Percentiles rank a stretch among this genome's conserved stretches.
phyloP scores from a whole-genome alignment of 2,329 filamentous ascomycete species.

The Aspergillus felis region DNA sequence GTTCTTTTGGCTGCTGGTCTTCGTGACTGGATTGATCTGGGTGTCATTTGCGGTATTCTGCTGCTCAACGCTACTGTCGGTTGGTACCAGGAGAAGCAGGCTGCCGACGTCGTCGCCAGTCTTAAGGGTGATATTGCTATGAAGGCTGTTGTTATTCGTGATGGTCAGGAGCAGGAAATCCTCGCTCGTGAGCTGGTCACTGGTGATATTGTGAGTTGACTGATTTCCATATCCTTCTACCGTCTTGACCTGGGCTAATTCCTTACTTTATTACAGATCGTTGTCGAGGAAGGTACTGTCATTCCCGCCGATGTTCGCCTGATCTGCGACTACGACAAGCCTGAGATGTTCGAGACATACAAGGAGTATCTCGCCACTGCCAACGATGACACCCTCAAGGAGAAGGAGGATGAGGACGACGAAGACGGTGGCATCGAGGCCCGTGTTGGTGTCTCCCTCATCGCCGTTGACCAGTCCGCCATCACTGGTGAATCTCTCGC shows the following conservation, averaged over 20 bases:
- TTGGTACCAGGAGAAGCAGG: constrained; percentile 80
- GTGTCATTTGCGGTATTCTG: constrained; percentile 73
- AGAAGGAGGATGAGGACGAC: constrained; percentile 56
- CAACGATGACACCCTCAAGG: constrained; percentile 57
- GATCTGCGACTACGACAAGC: constrained; percentile 68
- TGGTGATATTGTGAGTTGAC: constrained; percentile 64
- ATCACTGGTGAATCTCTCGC: constrained; percentile 78
- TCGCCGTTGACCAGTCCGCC: constrained; percentile 73
- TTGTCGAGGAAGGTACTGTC: constrained; percentile 68
- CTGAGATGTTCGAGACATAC: constrained; percentile 65
- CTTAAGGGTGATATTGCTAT: constrained; percentile 77
- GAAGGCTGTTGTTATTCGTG: constrained; percentile 64
- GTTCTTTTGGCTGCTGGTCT: constrained; percentile 70
- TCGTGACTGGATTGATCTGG: constrained; percentile 71
- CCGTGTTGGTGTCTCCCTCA: constrained; percentile 60
- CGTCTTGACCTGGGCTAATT: not conserved
- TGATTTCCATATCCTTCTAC: not conserved
- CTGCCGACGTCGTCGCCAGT: constrained; percentile 69
- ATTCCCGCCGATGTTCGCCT: constrained; percentile 67
- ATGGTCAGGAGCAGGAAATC: constrained; percentile 65
- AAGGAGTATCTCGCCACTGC: constrained; percentile 61
- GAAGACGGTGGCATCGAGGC: constrained; percentile 52
- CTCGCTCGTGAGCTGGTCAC: constrained; percentile 69
- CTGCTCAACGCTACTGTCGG: constrained; percentile 71
- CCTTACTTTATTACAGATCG: constrained; percentile 42